Evolutionary conservation across 1,284 basidiomycete species (phyloP).

Genomic region (Rhodotorula sp.): DNA sequence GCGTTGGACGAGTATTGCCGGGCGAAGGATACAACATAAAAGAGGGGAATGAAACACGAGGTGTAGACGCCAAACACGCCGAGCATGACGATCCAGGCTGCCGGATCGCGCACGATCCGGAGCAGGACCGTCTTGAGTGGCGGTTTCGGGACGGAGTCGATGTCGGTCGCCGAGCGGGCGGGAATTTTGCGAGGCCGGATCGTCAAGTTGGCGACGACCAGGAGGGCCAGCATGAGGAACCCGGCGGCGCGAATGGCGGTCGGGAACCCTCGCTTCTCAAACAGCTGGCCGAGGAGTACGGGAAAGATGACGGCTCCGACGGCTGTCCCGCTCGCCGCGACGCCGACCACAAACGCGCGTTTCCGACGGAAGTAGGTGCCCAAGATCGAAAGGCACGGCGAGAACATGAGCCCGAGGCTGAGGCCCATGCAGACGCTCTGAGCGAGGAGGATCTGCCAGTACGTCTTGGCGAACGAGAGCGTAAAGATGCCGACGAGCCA

Average conservation of each 20-base stretch:
- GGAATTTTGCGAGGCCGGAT: conserved; percentile 25
- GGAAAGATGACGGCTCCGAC: conserved; percentile 34
- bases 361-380: conserved; percentile 30
- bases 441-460: conserved; percentile 27
- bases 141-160: neutral
- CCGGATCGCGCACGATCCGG: conserved; percentile 19
- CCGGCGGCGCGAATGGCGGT: conserved; percentile 23
- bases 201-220: conserved; percentile 31
- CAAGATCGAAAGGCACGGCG: conserved; percentile 32
- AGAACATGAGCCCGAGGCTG: conserved; percentile 32
- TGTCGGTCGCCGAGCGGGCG: too few relatives aligned
- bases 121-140: conserved; percentile 6
- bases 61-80: conserved; percentile 27
- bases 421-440: conserved; percentile 36
- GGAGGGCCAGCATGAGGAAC: conserved; percentile 29
- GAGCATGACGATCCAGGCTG: conserved; percentile 21
- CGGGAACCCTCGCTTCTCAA: conserved; percentile 23
- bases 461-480: conserved; percentile 25
- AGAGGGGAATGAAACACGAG: conserved; percentile 18
- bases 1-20: conserved; percentile 6
- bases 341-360: conserved; percentile 29
- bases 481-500: conserved; percentile 37
- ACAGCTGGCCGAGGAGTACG: conserved; percentile 26
- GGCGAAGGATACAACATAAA: conserved; percentile 24
- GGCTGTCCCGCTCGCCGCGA: conserved; percentile 30